phyloP scores from a whole-genome alignment of 1,284 basidiomycete species.

The Paramarasmius palmivorus region DNA sequence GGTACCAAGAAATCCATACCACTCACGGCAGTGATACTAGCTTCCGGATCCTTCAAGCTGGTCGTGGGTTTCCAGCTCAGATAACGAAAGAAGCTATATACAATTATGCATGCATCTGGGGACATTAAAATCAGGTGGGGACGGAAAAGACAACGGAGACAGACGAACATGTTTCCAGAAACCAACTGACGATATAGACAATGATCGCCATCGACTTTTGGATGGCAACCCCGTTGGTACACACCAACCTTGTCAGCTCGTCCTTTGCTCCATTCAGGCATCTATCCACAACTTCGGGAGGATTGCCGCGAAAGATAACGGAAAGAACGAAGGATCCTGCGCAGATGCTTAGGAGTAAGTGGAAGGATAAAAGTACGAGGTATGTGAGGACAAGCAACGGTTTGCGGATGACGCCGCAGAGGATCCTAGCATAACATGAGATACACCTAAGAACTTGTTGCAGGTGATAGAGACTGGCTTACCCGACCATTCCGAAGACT shows the following conservation, averaged over 20 bases:
- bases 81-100: background rate
- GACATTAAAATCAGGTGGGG: background rate
- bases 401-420: constrained; percentile 48
- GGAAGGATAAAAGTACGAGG: constrained; percentile 42
- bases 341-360: constrained; percentile 45
- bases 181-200: constrained; percentile 42
- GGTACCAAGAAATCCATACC: background rate
- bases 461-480: constrained; percentile 20
- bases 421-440: no score
- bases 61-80: background rate
- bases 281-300: constrained; percentile 28
- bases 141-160: background rate
- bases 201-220: constrained; percentile 37
- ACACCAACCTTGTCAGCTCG: constrained; percentile 30
- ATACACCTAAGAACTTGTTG: background rate
- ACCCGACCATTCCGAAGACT: constrained; percentile 54
- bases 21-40: no score
- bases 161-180: constrained; percentile 51
- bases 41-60: background rate
- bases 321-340: constrained; percentile 48
- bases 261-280: constrained; percentile 36
- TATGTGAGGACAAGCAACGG: constrained; percentile 50
- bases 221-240: constrained; percentile 34
- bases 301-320: constrained; percentile 41
- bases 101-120: background rate